Conservation (phyloP, 768 basidiomycete species). For the Hericium alpestre region DNA sequence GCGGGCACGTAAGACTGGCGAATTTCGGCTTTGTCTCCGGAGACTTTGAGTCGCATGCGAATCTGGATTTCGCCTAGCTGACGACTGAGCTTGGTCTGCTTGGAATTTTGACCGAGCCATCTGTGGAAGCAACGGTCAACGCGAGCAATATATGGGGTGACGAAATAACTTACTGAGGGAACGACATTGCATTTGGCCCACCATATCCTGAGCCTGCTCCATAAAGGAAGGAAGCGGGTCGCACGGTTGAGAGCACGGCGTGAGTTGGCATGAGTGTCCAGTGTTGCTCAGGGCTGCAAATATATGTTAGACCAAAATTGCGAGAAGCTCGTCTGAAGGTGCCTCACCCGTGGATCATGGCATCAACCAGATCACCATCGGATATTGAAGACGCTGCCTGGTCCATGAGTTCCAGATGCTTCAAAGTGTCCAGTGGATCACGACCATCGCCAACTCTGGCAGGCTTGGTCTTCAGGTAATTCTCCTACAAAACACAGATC, state of each 20-base stretch:
- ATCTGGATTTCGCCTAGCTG: slow-evolving; percentile 86
- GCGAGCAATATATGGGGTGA: not conserved
- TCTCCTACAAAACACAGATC: slow-evolving; percentile 50
- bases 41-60: slow-evolving; percentile 89
- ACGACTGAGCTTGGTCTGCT: slow-evolving; percentile 69
- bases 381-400: slow-evolving; percentile 88
- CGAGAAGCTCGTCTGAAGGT: not conserved
- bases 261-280: slow-evolving; percentile 94
- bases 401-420: slow-evolving; percentile 72
- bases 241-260: slow-evolving; percentile 81
- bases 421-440: slow-evolving; percentile 57
- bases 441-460: slow-evolving; percentile 43
- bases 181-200: slow-evolving; percentile 56
- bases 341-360: slow-evolving; percentile 81
- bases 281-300: slow-evolving; percentile 75
- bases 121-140: slow-evolving; percentile 29
- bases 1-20: slow-evolving; percentile 86
- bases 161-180: slow-evolving; percentile 65
- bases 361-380: slow-evolving; percentile 88
- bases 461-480: slow-evolving; percentile 83
- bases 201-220: slow-evolving; percentile 60
- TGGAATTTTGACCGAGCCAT: slow-evolving; percentile 98
- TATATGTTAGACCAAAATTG: not conserved
- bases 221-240: slow-evolving; percentile 77
- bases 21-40: slow-evolving; percentile 83